Conservation (phyloP, 441 rosid species). For the Syzygium malaccense region DNA sequence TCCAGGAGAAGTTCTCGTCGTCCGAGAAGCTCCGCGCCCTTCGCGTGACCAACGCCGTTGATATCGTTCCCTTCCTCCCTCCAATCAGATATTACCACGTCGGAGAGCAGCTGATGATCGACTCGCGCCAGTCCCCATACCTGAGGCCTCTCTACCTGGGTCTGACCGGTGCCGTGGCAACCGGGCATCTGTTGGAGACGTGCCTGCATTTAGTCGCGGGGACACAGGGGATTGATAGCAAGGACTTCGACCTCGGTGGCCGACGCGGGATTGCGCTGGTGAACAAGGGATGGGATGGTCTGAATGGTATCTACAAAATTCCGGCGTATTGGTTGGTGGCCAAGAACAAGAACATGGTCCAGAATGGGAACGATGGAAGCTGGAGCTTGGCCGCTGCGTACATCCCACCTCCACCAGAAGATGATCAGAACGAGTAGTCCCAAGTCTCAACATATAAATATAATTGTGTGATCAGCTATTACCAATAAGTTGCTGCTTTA, state of each 20-base stretch:
- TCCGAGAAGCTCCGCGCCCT: neutral
- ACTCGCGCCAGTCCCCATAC: neutral
- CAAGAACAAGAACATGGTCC: neutral
- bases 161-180: neutral
- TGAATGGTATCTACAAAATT: neutral
- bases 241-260: accelerated
- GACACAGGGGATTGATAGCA: neutral
- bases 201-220: neutral
- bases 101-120: neutral
- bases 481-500: neutral
- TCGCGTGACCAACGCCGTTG: neutral
- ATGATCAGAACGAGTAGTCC: neutral
- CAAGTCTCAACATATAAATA: neutral
- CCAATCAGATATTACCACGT: neutral
- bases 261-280: neutral
- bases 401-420: neutral
- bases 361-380: neutral
- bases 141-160: neutral
- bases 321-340: neutral
- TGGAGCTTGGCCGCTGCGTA: neutral
- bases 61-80: neutral
- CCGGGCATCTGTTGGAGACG: neutral
- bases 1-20: neutral
- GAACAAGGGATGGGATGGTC: neutral
- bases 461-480: neutral